Evolutionary conservation across 2,329 filamentous ascomycete species (phyloP).

Genomic region (Fusarium sp.): DNA sequence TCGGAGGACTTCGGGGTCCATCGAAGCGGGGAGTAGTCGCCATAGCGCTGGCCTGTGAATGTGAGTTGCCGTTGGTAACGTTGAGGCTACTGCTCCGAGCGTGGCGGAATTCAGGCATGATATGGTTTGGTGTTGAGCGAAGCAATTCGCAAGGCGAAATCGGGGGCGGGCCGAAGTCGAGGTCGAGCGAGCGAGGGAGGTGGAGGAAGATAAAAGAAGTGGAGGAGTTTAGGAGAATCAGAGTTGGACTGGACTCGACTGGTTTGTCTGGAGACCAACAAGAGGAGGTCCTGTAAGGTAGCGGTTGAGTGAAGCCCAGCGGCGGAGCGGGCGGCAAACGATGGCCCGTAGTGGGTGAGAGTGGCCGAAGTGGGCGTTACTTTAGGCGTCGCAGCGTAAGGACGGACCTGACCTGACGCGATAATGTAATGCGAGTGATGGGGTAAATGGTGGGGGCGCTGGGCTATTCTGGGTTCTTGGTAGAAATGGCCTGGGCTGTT

Average conservation of each 20-base stretch:
- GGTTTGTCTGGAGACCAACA: no score
- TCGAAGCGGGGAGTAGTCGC: slow-evolving; percentile 63
- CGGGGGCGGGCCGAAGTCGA: slow-evolving; percentile 34
- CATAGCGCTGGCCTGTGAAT: slow-evolving; percentile 47
- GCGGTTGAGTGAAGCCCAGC: slow-evolving; percentile 44
- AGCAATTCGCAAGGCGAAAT: slow-evolving; percentile 38
- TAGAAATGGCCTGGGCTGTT: slow-evolving; percentile 13
- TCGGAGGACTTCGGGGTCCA: slow-evolving; percentile 73
- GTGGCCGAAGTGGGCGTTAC: slow-evolving; percentile 45
- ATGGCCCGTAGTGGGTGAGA: slow-evolving; percentile 45
- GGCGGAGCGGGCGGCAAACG: slow-evolving; percentile 49
- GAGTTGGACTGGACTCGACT: slow-evolving; percentile 9
- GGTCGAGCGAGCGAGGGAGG: slow-evolving; percentile 21
- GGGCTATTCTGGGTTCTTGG: no score
- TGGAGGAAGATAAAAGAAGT: slow-evolving; percentile 28
- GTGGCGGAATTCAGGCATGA: slow-evolving; percentile 67
- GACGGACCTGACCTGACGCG: slow-evolving; percentile 22
- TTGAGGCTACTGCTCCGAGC: slow-evolving; percentile 70
- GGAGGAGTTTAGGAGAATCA: slow-evolving; percentile 27
- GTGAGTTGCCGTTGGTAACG: slow-evolving; percentile 57
- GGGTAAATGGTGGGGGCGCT: slow-evolving; percentile 34
- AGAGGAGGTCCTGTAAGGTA: slow-evolving; percentile 15
- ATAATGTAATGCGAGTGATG: slow-evolving; percentile 36
- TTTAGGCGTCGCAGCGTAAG: slow-evolving; percentile 12
- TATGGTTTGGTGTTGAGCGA: slow-evolving; percentile 45